Evolutionary conservation across 805 yeast genomes (phyloP).

Genomic region (Pichia pseudocactophila): DNA sequence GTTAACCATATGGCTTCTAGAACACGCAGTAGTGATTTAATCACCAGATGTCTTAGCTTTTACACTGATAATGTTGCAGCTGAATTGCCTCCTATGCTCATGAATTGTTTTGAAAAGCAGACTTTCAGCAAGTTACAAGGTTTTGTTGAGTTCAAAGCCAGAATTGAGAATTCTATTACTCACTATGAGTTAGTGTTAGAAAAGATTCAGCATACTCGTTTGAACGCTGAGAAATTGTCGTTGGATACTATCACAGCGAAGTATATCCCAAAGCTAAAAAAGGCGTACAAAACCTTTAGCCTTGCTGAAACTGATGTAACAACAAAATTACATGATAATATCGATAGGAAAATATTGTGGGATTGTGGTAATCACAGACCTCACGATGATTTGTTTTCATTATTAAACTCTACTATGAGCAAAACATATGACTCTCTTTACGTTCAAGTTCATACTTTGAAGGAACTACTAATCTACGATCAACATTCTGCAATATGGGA

Average conservation of each 20-base stretch:
- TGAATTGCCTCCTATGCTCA: conserved; percentile 41
- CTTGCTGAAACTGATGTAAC: conserved; percentile 20
- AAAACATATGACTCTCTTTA: conserved; percentile 17
- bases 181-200: conserved; percentile 31
- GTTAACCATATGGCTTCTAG: conserved; percentile 39
- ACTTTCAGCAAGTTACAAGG: conserved; percentile 62
- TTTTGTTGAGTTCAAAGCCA: conserved; percentile 49
- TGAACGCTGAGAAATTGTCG: conserved; percentile 18
- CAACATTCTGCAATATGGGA: conserved; percentile 21
- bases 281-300: conserved; percentile 14
- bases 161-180: conserved; percentile 43
- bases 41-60: conserved; percentile 36
- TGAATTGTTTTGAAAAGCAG: conserved; percentile 46
- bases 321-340: conserved; percentile 40
- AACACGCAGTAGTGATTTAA: conserved; percentile 24
- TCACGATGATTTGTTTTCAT: conserved; percentile 13
- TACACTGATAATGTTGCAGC: conserved; percentile 42
- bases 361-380: conserved; percentile 35
- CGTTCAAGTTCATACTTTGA: conserved; percentile 30
- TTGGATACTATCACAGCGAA: conserved; percentile 1
- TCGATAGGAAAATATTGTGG: conserved; percentile 51
- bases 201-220: conserved; percentile 28
- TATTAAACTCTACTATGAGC: conserved; percentile 18
- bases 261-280: conserved; percentile 11
- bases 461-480: conserved; percentile 33